Percentiles rank a stretch among this genome's conserved stretches.
Evolutionary conservation across 164 flowering plant species (phyloP).

Genomic region (Kingdonia uniflora): DNA sequence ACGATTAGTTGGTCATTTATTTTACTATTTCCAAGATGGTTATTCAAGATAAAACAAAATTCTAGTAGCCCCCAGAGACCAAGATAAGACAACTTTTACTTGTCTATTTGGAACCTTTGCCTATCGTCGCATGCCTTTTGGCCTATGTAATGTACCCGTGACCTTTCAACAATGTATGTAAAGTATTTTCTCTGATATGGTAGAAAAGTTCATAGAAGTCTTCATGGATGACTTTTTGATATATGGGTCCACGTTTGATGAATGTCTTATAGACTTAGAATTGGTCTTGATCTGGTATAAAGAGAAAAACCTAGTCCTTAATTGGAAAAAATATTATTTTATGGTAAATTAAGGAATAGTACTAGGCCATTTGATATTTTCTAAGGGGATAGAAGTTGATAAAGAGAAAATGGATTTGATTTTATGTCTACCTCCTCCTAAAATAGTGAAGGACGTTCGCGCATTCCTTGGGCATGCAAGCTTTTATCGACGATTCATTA

Average conservation of each 20-base stretch:
- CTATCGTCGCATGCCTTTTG: neutral
- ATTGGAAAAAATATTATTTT: neutral
- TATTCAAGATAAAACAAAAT: neutral
- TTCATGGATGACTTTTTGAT: slow-evolving; percentile 2
- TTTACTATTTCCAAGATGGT: neutral
- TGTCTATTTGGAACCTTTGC: neutral
- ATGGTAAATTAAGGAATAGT: neutral
- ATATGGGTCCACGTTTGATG: neutral
- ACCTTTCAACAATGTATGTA: neutral
- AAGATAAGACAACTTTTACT: no score
- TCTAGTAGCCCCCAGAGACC: no score
- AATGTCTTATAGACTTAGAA: neutral
- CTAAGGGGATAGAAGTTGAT: neutral
- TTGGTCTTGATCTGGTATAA: neutral
- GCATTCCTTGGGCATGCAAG: neutral
- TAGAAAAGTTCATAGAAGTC: slow-evolving; percentile 1
- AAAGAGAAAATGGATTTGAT: neutral
- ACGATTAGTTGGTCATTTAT: neutral
- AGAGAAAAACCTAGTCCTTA: neutral
- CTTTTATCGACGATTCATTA: slow-evolving; percentile 1
- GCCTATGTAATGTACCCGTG: neutral
- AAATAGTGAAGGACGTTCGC: neutral
- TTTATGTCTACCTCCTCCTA: neutral
- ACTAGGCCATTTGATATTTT: neutral
- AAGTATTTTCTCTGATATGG: neutral